These are phyloP conservation scores for Cichorium intybus DNA, from an alignment of 140 eudicot species.

Conservation along the genomic window DNA sequence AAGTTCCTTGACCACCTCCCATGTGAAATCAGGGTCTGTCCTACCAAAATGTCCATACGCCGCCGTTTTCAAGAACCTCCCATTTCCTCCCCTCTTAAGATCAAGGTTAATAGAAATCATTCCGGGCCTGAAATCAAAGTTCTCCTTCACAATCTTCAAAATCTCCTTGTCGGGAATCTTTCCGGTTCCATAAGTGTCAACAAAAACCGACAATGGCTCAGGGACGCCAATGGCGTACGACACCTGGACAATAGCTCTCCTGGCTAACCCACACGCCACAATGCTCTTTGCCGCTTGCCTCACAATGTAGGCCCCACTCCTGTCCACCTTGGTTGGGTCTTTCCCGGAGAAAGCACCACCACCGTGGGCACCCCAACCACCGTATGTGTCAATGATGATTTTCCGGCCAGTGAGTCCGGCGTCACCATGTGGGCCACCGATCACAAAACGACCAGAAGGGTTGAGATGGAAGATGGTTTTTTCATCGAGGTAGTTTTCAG, in stretches of 20 bases:
- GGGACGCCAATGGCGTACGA: conserved; percentile 74
- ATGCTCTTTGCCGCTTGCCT: conserved; percentile 71
- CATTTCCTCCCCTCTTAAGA: conserved; percentile 55
- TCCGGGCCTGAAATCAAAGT: conserved; percentile 71
- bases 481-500: conserved; percentile 60
- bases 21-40: conserved; percentile 70
- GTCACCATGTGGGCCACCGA: conserved; percentile 73
- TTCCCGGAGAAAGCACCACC: conserved; percentile 72
- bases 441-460: conserved; percentile 71
- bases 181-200: conserved; percentile 61
- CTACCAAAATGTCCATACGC: conserved; percentile 73
- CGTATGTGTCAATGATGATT: conserved; percentile 61
- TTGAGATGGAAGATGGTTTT: conserved; percentile 65
- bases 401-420: conserved; percentile 78
- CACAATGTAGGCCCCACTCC: conserved; percentile 70
- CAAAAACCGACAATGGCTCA: conserved; percentile 68
- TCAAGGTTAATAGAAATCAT: conserved; percentile 69
- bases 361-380: conserved; percentile 73
- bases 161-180: conserved; percentile 63
- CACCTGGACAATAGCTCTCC: conserved; percentile 71
- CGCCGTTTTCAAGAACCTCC: conserved; percentile 66
- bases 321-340: conserved; percentile 70
- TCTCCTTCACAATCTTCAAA: conserved; percentile 60
- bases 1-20: conserved; percentile 73
- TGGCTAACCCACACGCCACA: conserved; percentile 59